Percentiles rank a stretch among this genome's conserved stretches.
Conservation (phyloP, 768 basidiomycete species). For the Auriscalpium vulgare region DNA sequence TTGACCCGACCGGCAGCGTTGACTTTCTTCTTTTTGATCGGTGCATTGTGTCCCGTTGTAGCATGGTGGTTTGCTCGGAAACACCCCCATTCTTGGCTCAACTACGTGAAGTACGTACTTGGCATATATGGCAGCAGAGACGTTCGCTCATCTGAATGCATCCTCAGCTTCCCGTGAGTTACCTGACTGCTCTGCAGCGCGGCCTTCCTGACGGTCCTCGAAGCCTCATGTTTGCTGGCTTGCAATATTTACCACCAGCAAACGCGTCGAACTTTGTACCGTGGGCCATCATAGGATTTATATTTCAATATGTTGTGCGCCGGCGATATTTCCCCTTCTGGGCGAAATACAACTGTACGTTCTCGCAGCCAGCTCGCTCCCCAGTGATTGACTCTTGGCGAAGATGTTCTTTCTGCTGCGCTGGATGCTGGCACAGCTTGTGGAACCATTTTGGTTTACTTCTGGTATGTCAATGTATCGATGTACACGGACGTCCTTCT, state of each 20-base stretch:
- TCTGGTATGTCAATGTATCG: constrained; percentile 10
- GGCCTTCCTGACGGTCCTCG: background rate
- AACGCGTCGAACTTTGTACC: constrained; percentile 32
- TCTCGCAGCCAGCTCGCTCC: background rate
- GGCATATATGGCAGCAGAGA: background rate
- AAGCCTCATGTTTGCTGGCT: constrained; percentile 33
- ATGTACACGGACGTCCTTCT: background rate
- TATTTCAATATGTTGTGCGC: constrained; percentile 30
- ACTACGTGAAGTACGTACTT: constrained; percentile 13
- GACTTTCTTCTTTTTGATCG: constrained; percentile 39
- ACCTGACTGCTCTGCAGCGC: background rate
- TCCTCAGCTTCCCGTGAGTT: constrained; percentile 26
- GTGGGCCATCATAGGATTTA: constrained; percentile 28
- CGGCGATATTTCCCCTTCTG: constrained; percentile 29
- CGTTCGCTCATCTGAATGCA: background rate
- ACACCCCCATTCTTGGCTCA: constrained; percentile 21
- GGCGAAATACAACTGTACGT: constrained; percentile 31
- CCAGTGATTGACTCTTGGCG: background rate
- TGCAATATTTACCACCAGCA: constrained; percentile 33
- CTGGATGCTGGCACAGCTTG: constrained; percentile 23
- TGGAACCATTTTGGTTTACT: constrained; percentile 21
- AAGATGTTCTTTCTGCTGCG: constrained; percentile 23
- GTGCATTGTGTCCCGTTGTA: constrained; percentile 29
- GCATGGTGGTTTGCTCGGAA: constrained; percentile 25
- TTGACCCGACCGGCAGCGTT: constrained; percentile 12